Evolutionary conservation across 2,329 filamentous ascomycete genomes (phyloP), one percentile per base, ranked within the genome.

Genomic region (Pseudogymnoascus sp.): DNA sequence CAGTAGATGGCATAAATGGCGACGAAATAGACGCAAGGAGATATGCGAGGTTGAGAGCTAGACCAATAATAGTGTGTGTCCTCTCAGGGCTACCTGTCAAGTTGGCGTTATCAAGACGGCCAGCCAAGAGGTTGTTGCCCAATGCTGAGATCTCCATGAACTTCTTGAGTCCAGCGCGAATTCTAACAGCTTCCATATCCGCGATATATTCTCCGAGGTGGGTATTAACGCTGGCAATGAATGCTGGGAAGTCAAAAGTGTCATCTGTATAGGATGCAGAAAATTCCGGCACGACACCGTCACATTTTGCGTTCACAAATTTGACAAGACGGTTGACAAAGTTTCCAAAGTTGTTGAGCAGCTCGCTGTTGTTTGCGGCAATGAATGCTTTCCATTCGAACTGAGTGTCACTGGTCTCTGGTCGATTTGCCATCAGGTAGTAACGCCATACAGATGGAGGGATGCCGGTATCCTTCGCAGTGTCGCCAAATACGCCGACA

Each of bases 381-480:
- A 94, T 88, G 76, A 96, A 95, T 52, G 87, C 83, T 63, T 84
- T 84, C 92, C 92, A 96, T 73, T 93, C 89, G 74, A 96, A 96
- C 72, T 96, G 90, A 0, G 91, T 89, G 72, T 97, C 92, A 60
- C 88, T 84, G 9, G 87, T 88, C 75, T 97, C 92, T 0, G 92
- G 92, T 62, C 92, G 85, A 73, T 90, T 88, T 49, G 91, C 89
- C 38, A 96, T 81, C 22, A 97, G 84, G 77, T 94, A 96, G 76
- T 93, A 96, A 67, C 92, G 83, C 91, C 92, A 97, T n/a, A 97
- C 90, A 66, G 93, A 90, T 0, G 91, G 80, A 14, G 88, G 84
- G 16, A 97, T 83, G 19, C 91, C 92, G 7, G 91, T 96, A 62
- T 95, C 87, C 75, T 89, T 89, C 55, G 91, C 92, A 70, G 90